Percentiles rank a stretch among this genome's conserved stretches.
phyloP scores from a whole-genome alignment of 371 early-diverging fungal genomes.

The Mucor plumbeus region DNA sequence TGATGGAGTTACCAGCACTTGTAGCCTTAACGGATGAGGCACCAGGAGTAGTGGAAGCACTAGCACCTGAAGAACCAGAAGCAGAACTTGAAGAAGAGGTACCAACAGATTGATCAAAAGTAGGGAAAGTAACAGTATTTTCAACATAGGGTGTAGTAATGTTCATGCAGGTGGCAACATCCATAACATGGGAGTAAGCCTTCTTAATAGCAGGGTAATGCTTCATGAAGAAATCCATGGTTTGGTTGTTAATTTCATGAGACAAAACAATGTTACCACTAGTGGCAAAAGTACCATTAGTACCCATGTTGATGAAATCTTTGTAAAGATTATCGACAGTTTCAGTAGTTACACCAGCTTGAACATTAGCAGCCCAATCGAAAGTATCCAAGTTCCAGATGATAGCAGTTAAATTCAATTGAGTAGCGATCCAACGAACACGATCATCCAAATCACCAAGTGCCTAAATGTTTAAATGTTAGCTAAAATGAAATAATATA shows the following conservation, averaged over 20 bases:
- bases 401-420: conserved; percentile 46
- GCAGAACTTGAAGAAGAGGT: conserved; percentile 18
- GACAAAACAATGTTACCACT: conserved; percentile 48
- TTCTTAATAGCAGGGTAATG: conserved; percentile 46
- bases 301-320: conserved; percentile 46
- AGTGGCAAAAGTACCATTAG: conserved; percentile 40
- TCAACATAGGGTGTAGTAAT: conserved; percentile 51
- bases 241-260: conserved; percentile 53
- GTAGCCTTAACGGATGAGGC: conserved; percentile 2
- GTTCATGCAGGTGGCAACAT: conserved; percentile 54
- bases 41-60: conserved; percentile 21
- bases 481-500: conserved; percentile 2
- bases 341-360: conserved; percentile 29
- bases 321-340: conserved; percentile 35
- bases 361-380: conserved; percentile 45
- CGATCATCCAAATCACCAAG: conserved; percentile 56
- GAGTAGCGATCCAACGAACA: conserved; percentile 55
- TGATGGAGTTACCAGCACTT: conserved; percentile 3
- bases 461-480: conserved; percentile 25
- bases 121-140: conserved; percentile 37
- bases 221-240: conserved; percentile 47
- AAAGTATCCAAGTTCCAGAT: conserved; percentile 50
- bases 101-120: conserved; percentile 28
- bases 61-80: conserved; percentile 17
- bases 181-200: conserved; percentile 44